These are phyloP conservation scores for Lactarius vividus DNA, from an alignment of 768 basidiomycete species.

Conservation along the genomic window DNA sequence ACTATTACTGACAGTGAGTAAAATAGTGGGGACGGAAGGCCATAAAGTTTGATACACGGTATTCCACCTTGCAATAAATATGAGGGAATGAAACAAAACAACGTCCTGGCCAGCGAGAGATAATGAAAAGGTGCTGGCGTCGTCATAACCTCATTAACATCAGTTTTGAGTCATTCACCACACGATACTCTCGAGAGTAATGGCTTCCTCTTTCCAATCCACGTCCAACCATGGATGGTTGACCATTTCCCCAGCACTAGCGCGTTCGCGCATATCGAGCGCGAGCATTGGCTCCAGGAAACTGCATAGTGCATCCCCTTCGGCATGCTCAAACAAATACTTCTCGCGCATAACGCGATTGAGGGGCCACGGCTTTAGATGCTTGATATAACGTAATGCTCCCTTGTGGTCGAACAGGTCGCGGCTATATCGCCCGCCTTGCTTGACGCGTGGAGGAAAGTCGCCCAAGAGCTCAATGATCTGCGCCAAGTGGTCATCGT, in stretches of 20 bases:
- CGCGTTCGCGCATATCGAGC: slow-evolving; percentile 65
- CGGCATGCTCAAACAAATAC: slow-evolving; percentile 64
- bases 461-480: slow-evolving; percentile 90
- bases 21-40: background rate
- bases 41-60: background rate
- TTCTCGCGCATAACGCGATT: slow-evolving; percentile 86
- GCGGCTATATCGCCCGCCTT: slow-evolving; percentile 79
- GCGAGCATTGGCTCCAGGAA: slow-evolving; percentile 78
- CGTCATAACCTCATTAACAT: slow-evolving; percentile 6
- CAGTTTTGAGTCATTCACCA: slow-evolving; percentile 32
- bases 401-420: slow-evolving; percentile 78
- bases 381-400: slow-evolving; percentile 66
- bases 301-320: slow-evolving; percentile 56
- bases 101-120: background rate
- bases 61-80: background rate
- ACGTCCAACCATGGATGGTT: slow-evolving; percentile 70
- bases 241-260: slow-evolving; percentile 68
- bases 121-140: slow-evolving; percentile 3
- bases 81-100: background rate
- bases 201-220: slow-evolving; percentile 33
- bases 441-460: slow-evolving; percentile 66
- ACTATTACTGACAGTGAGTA: slow-evolving; percentile 17
- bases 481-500: slow-evolving; percentile 96
- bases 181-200: slow-evolving; percentile 31
- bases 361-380: slow-evolving; percentile 78